phyloP scores from a whole-genome alignment of 306 rosid species.

The Mimosa bimucronata region DNA sequence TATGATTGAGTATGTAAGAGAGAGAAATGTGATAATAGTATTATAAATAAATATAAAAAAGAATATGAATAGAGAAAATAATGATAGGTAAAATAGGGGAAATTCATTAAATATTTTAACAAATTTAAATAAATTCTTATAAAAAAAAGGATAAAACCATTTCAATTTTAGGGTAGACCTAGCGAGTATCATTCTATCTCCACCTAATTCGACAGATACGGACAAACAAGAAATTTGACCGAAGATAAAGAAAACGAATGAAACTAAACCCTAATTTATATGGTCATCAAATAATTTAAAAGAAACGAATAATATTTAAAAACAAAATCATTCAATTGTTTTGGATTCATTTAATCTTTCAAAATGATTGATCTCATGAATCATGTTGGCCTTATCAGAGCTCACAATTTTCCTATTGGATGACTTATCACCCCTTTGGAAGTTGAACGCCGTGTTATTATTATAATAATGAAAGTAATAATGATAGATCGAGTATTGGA shows the following conservation, averaged over 20 bases:
- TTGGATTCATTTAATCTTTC: not conserved
- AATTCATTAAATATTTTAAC: too few relatives aligned
- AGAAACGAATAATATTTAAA: not conserved
- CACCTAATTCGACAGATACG: constrained; percentile 1
- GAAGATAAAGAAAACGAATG: not conserved
- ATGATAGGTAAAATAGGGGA: too few relatives aligned
- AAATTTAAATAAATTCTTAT: too few relatives aligned
- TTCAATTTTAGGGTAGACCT: too few relatives aligned
- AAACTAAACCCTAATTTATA: not conserved
- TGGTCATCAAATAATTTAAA: constrained; percentile 7
- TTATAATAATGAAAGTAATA: not conserved
- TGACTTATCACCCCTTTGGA: not conserved
- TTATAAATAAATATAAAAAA: too few relatives aligned
- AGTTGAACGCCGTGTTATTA: not conserved
- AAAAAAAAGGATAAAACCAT: too few relatives aligned
- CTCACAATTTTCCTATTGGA: not conserved
- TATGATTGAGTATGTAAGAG: too few relatives aligned
- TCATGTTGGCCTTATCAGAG: not conserved
- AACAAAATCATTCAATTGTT: not conserved
- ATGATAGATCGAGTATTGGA: not conserved
- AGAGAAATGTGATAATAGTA: too few relatives aligned
- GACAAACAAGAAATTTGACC: constrained; percentile 18
- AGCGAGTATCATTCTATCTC: not conserved
- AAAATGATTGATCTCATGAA: not conserved
- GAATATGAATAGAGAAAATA: too few relatives aligned